Conservation (phyloP, 768 basidiomycete species). For the Paxillus involutus region DNA sequence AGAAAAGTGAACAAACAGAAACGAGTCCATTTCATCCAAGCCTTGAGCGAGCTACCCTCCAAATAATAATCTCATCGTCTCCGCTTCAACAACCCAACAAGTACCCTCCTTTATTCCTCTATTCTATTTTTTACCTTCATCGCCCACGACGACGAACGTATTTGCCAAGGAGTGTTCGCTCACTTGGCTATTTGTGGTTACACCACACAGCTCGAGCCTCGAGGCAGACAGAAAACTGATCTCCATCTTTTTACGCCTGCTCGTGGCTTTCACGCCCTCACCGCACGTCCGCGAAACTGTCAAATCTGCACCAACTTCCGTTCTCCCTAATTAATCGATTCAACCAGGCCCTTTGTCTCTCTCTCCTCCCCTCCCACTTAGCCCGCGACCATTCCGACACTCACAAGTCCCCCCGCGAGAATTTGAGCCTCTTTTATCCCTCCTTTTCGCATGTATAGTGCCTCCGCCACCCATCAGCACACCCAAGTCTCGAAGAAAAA, state of each 20-base stretch:
- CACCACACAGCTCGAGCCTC: slow-evolving; percentile 25
- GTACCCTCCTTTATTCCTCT: slow-evolving; percentile 17
- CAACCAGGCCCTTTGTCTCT: slow-evolving; percentile 24
- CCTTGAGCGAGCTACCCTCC: not conserved
- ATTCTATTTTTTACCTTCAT: not conserved
- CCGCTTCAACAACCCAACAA: slow-evolving; percentile 22
- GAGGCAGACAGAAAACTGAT: slow-evolving; percentile 27
- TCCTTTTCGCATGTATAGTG: slow-evolving; percentile 43
- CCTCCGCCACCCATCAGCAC: slow-evolving; percentile 36
- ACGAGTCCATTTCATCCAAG: not conserved
- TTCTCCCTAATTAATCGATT: slow-evolving; percentile 32
- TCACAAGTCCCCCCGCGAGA: slow-evolving; percentile 26
- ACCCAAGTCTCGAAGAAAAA: slow-evolving; percentile 41
- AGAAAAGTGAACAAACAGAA: not conserved
- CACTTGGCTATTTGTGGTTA: slow-evolving; percentile 22
- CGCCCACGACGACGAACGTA: slow-evolving; percentile 7
- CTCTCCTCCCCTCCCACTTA: slow-evolving; percentile 24
- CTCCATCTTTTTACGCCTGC: slow-evolving; percentile 28
- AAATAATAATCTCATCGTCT: slow-evolving; percentile 11
- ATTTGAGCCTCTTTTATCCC: slow-evolving; percentile 16
- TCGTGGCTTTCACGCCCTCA: slow-evolving; percentile 36
- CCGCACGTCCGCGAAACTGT: slow-evolving; percentile 32
- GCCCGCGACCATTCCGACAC: slow-evolving; percentile 27
- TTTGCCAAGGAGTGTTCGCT: slow-evolving; percentile 9
- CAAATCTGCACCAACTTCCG: slow-evolving; percentile 27